A percentile compares a stretch with the other conserved stretches of the same genome.
Evolutionary conservation across 2,329 filamentous ascomycete species (phyloP).

Genomic region (Epichloe elymi): DNA sequence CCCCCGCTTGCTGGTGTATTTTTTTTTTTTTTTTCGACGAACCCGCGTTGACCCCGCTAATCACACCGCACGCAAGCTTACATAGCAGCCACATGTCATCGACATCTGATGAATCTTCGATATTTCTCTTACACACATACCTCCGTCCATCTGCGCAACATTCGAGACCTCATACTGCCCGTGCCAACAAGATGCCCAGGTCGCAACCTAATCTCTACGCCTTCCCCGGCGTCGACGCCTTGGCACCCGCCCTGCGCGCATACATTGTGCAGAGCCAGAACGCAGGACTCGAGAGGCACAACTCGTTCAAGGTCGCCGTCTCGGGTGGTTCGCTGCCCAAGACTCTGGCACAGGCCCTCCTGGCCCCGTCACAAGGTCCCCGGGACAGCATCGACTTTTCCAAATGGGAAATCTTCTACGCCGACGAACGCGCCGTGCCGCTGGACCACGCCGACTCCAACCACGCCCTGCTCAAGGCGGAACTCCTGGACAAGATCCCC

Average conservation of each 20-base stretch:
- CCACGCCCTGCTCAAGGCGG: conserved; percentile 74
- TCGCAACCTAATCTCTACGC: conserved; percentile 61
- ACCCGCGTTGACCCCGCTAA: too few species aligned
- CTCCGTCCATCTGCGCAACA: too few species aligned
- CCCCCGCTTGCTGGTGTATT: neutral
- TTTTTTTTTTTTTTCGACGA: too few species aligned
- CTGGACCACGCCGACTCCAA: conserved; percentile 91
- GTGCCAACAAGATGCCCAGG: conserved; percentile 31
- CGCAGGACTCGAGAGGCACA: conserved; percentile 66
- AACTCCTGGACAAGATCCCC: conserved; percentile 82
- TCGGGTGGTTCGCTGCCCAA: conserved; percentile 90
- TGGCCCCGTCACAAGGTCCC: conserved; percentile 37
- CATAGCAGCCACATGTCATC: too few species aligned
- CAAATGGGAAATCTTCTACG: conserved; percentile 98
- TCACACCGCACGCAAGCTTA: too few species aligned
- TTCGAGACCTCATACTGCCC: neutral
- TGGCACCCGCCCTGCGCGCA: conserved; percentile 64
- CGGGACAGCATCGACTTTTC: conserved; percentile 60
- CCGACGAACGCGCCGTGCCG: conserved; percentile 89
- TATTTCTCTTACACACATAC: too few species aligned
- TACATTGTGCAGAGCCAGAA: conserved; percentile 77
- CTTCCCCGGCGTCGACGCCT: conserved; percentile 54
- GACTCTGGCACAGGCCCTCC: conserved; percentile 72
- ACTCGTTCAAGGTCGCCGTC: conserved; percentile 78
- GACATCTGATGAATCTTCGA: too few species aligned